Percentiles rank a stretch among this genome's conserved stretches.
phyloP scores from a whole-genome alignment of 768 basidiomycete genomes.

The Russula earlei region DNA sequence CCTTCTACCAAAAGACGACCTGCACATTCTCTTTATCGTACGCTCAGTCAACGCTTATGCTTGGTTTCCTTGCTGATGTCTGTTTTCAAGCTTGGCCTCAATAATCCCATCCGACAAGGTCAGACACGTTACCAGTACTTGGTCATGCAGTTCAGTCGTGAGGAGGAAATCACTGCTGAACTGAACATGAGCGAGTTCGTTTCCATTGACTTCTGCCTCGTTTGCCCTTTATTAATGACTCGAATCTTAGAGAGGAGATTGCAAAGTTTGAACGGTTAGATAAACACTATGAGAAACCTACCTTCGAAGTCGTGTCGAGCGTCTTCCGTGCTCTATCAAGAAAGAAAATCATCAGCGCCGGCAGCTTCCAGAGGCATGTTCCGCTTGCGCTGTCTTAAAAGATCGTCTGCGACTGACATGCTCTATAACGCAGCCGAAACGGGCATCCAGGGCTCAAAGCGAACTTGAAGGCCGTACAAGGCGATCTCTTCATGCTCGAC shows the following conservation, averaged over 20 bases:
- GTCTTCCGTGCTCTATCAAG: conserved; percentile 86
- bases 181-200: conserved; percentile 86
- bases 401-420: conserved; percentile 4
- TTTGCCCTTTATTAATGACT: conserved; percentile 1
- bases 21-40: conserved; percentile 91
- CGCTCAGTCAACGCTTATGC: conserved; percentile 24
- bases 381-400: neutral
- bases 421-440: conserved; percentile 47
- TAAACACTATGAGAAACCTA: conserved; percentile 90
- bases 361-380: conserved; percentile 72
- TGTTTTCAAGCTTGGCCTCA: conserved; percentile 64
- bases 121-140: conserved; percentile 97
- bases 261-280: conserved; percentile 75
- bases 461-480: conserved; percentile 93
- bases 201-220: neutral
- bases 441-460: conserved; percentile 95
- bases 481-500: conserved; percentile 95
- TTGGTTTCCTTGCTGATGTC: neutral
- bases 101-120: conserved; percentile 91
- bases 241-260: conserved; percentile 53
- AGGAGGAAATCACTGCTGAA: conserved; percentile 95
- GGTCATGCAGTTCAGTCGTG: conserved; percentile 95
- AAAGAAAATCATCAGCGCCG: conserved; percentile 86
- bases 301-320: conserved; percentile 88
- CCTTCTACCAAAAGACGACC: conserved; percentile 92